phyloP scores from a whole-genome alignment of 345 rosid species.

The Nasturtium officinale region DNA sequence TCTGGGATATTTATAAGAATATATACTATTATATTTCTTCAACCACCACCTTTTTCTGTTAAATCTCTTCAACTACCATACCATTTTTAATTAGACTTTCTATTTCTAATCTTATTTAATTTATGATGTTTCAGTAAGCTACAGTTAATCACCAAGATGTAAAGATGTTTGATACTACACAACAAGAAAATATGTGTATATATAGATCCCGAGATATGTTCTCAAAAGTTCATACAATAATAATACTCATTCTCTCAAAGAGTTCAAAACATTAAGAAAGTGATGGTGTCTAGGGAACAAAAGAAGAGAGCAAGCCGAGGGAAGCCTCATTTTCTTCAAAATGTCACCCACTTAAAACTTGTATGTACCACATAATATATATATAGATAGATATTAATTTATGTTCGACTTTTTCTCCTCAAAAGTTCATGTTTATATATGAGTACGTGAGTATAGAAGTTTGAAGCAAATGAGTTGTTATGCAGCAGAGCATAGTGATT shows the following conservation, averaged over 20 bases:
- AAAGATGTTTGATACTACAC: constrained; percentile 18
- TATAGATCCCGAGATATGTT: constrained; percentile 29
- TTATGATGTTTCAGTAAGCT: constrained; percentile 2
- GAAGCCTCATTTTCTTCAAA: constrained; percentile 55
- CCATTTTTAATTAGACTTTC: neutral
- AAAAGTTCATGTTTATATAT: neutral
- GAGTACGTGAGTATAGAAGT: neutral
- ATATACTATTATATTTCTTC: too few relatives aligned
- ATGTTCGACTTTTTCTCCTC: neutral
- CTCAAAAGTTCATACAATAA: constrained; percentile 19
- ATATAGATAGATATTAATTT: neutral
- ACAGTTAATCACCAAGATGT: constrained; percentile 12
- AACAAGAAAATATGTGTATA: constrained; percentile 29
- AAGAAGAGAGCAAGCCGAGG: constrained; percentile 50
- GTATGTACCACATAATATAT: constrained; percentile 39
- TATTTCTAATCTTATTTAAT: neutral
- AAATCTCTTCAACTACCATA: neutral
- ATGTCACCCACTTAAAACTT: constrained; percentile 52
- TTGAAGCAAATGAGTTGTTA: neutral
- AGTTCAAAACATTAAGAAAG: constrained; percentile 27
- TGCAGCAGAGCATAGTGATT: constrained; percentile 43
- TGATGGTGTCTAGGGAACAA: constrained; percentile 54
- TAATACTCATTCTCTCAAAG: constrained; percentile 12
- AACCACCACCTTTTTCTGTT: too few relatives aligned
- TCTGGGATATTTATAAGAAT: neutral